Percentiles rank a stretch among this genome's conserved stretches.
These are phyloP conservation scores for Basipetospora chlamydospora DNA, from an alignment of 2,329 filamentous ascomycete genomes.

Conservation along the genomic window DNA sequence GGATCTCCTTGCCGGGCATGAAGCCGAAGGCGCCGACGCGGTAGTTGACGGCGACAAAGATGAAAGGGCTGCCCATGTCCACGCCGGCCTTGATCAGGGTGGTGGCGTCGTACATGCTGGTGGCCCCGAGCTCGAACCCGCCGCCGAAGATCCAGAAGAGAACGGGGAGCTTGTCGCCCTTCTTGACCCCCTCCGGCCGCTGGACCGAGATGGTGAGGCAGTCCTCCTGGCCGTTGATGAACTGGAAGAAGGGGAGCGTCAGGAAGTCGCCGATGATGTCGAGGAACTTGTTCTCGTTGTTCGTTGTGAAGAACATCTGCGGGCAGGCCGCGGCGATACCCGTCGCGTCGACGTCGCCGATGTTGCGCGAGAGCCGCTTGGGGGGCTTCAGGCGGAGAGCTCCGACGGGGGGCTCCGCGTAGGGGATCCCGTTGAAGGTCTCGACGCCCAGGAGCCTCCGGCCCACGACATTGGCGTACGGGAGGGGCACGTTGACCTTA, in stretches of 20 bases:
- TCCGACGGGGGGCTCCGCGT: slow-evolving; percentile 43
- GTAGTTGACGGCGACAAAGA: slow-evolving; percentile 53
- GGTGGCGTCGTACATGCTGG: slow-evolving; percentile 22
- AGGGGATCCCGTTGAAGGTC: slow-evolving; percentile 49
- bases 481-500: slow-evolving; percentile 9
- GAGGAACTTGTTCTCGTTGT: slow-evolving; percentile 16
- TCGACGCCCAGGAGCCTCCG: slow-evolving; percentile 26
- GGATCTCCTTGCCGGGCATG: slow-evolving; percentile 39
- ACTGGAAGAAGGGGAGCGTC: slow-evolving; percentile 29
- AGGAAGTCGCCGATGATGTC: slow-evolving; percentile 23
- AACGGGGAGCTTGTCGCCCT: slow-evolving; percentile 33
- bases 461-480: slow-evolving; percentile 11
- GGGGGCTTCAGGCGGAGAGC: slow-evolving; percentile 45
- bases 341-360: slow-evolving; percentile 39
- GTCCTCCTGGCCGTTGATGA: slow-evolving; percentile 30
- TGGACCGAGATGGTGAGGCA: slow-evolving; percentile 34
- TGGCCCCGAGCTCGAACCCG: slow-evolving; percentile 25
- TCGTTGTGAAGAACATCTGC: slow-evolving; percentile 38
- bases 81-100: slow-evolving; percentile 20
- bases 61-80: slow-evolving; percentile 35
- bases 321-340: slow-evolving; percentile 37
- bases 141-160: slow-evolving; percentile 45
- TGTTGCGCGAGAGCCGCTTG: slow-evolving; percentile 28
- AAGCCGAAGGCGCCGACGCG: slow-evolving; percentile 50
- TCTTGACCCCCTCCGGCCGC: slow-evolving; percentile 26